Percentiles rank a stretch among this genome's conserved stretches.
phyloP scores from a whole-genome alignment of 306 rosid genomes.

The Trichosanthes truncata region DNA sequence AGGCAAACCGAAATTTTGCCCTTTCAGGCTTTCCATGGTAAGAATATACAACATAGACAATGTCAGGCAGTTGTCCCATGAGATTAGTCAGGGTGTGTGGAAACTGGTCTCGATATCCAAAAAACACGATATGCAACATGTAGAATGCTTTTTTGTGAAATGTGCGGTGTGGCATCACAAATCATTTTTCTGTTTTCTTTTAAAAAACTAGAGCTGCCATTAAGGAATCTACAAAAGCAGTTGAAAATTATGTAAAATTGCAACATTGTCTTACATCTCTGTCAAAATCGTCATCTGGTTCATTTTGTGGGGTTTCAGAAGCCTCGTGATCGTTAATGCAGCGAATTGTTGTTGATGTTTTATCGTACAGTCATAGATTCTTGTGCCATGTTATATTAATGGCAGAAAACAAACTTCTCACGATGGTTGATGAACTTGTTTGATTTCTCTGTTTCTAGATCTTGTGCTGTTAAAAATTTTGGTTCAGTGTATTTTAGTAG shows the following conservation, averaged over 20 bases:
- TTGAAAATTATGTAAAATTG: not conserved
- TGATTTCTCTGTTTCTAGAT: not conserved
- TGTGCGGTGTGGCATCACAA: not conserved
- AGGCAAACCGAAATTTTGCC: constrained; percentile 79
- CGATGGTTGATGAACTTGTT: not conserved
- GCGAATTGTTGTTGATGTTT: not conserved
- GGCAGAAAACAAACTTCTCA: not conserved
- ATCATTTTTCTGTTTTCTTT: not conserved
- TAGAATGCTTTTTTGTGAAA: not conserved
- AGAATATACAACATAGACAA: not conserved
- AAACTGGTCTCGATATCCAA: not conserved
- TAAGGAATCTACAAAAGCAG: not conserved
- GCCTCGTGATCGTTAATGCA: not conserved
- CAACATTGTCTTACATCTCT: not conserved
- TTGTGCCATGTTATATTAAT: not conserved
- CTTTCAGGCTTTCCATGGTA: constrained; percentile 76
- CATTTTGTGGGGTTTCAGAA: not conserved
- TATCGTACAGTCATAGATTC: not conserved
- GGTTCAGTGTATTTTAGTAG: not conserved
- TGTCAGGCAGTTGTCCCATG: not conserved
- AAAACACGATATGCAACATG: not conserved
- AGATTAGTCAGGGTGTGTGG: not conserved
- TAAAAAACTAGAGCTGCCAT: not conserved
- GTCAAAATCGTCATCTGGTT: not conserved
- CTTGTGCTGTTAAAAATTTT: not conserved